phyloP scores from a whole-genome alignment of 306 rosid genomes.

The Hylodesmum podocarpum region DNA sequence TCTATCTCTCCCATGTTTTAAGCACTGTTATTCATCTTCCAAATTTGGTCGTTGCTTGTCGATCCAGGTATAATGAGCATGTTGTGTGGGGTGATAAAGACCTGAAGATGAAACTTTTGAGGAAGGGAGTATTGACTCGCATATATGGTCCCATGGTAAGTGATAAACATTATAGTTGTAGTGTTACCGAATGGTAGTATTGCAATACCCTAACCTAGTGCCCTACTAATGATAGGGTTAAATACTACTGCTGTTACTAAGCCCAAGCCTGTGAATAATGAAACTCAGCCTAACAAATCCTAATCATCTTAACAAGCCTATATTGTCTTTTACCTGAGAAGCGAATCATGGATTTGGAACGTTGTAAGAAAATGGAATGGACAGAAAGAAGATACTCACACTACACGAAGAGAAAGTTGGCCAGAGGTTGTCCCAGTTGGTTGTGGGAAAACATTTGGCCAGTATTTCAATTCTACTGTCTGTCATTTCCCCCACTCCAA shows the following conservation, averaged over 20 bases:
- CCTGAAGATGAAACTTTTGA: slow-evolving; percentile 68
- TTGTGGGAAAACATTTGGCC: neutral
- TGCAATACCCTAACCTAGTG: neutral
- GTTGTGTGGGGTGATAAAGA: slow-evolving; percentile 97
- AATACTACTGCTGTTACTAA: neutral
- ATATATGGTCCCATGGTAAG: slow-evolving; percentile 84
- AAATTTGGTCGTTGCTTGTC: slow-evolving; percentile 26
- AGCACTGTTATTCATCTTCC: neutral
- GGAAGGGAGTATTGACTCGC: slow-evolving; percentile 92
- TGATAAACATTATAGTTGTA: neutral
- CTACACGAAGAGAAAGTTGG: neutral
- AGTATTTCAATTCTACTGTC: neutral
- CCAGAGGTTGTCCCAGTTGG: neutral
- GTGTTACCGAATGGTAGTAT: neutral
- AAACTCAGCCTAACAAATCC: neutral
- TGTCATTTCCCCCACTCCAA: neutral
- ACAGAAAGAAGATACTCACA: neutral
- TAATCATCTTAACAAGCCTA: neutral
- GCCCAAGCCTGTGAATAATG: neutral
- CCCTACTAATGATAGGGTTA: neutral
- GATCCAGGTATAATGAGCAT: slow-evolving; percentile 79
- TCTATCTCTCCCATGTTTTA: neutral
- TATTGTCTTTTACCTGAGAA: slow-evolving; percentile 3
- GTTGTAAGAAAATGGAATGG: neutral
- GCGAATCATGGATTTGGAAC: neutral